Base-by-base conservation (phyloP, 1,139 yeast genomes). In the Arxiozyma slooffiae region DNA sequence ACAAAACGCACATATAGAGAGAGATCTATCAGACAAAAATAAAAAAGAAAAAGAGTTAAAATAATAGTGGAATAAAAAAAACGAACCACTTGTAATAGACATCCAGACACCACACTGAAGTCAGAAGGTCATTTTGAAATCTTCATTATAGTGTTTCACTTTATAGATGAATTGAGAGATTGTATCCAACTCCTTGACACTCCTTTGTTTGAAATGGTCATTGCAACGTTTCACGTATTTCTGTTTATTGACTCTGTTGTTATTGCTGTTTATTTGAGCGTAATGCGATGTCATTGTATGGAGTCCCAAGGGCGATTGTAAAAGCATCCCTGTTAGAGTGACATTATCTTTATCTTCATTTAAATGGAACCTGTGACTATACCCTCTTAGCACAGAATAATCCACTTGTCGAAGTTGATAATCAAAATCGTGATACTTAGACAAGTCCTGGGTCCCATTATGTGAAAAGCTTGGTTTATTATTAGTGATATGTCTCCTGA, bases 151-250 rank as follows among this genome's bases (percentile, higher is more conserved):
- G 44, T 60, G 62, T 43, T 62, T 62, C 18, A 65, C 67, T 52
- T 65, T 66, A 54, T 67, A 67, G 34, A 67, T 62, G 54, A 67
- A 67, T 47, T 64, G 67, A 18, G 70, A 67, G 41, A 67, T 59
- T 44, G 64, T 60, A 34, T 63, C 68, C 16, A 61, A 52, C 50
- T 67, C 70, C 49, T 63, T 64, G 11, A 64, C 55, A 8, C 50
- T 47, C 20, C 55, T 54, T 38, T 58, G 49, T 21, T 57, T 56
- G 50, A 64, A 65, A 55, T 67, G 70, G 20, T 44, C 42, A 17
- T 44, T 38, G 9, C 47, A 44, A 18, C 24, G 23, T 24, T 38
- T 26, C 1, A 44, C 38, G 8, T 38, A 41, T 3, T 17, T 24
- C 34, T 11, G 23, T 18, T 51, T 52, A 7, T 54, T 54, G 1